Conservation (phyloP, 345 rosid genomes). For the Rhodamnia argentea region DNA sequence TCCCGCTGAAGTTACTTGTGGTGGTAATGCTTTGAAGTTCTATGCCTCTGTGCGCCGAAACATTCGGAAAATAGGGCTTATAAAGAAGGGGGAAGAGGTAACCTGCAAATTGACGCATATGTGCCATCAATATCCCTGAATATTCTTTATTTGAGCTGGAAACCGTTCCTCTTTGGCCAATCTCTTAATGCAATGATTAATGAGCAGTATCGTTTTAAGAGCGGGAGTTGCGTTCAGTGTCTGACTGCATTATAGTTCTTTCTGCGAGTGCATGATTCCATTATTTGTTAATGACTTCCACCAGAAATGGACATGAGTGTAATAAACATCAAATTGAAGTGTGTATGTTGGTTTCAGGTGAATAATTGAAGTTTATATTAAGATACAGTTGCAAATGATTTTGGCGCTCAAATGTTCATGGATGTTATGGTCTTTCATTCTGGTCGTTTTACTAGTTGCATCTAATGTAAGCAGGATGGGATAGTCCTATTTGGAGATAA, state of each 20-base stretch:
- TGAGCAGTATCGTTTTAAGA: background rate
- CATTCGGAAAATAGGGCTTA: conserved; percentile 51
- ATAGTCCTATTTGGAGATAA: background rate
- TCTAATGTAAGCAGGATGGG: background rate
- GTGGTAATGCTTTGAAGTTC: conserved; percentile 97
- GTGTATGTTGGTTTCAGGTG: background rate
- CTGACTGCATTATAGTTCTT: background rate
- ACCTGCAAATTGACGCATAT: background rate
- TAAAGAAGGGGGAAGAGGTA: conserved; percentile 97
- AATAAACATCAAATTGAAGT: background rate
- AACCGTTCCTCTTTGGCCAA: background rate
- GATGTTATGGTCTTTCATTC: background rate
- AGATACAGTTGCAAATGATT: background rate
- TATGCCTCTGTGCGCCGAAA: conserved; percentile 92
- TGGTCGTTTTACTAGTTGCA: background rate
- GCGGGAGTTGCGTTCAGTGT: background rate
- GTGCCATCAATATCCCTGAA: background rate
- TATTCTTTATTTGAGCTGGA: background rate
- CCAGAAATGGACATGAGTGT: background rate
- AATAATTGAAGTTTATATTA: background rate
- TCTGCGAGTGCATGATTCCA: background rate
- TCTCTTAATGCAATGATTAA: background rate
- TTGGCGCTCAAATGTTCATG: background rate
- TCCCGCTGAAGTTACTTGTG: conserved; percentile 93
- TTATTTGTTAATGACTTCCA: background rate